Evolutionary conservation across 1,284 basidiomycete genomes (phyloP).

Genomic region (Trichosporon sp.): DNA sequence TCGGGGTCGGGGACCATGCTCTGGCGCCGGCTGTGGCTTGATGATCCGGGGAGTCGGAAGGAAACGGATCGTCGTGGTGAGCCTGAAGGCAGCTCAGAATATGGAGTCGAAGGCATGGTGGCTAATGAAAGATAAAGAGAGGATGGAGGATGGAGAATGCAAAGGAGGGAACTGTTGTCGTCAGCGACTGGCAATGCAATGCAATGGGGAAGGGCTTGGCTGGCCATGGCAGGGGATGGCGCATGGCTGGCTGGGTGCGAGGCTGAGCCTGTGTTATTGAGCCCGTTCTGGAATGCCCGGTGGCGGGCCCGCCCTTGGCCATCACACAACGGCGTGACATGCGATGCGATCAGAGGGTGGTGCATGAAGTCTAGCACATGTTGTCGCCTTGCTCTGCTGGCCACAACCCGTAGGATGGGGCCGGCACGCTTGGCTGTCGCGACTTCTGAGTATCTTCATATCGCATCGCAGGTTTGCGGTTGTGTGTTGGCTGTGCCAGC

Average conservation of each 20-base stretch:
- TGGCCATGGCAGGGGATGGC: neutral
- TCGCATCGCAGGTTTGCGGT: constrained; percentile 1
- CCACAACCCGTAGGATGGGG: constrained; percentile 10
- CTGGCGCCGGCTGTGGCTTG: constrained; percentile 17
- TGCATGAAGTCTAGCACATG: constrained; percentile 44
- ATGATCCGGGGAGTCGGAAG: constrained; percentile 15
- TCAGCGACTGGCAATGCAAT: neutral
- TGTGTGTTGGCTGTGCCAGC: neutral
- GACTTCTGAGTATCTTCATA: constrained; percentile 40
- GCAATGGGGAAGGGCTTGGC: neutral
- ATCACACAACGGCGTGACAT: neutral
- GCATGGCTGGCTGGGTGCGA: neutral
- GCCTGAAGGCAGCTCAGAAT: constrained; percentile 21
- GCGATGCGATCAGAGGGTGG: constrained; percentile 37
- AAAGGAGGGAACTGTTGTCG: neutral
- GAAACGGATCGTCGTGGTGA: constrained; percentile 35
- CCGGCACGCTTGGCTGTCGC: constrained; percentile 23
- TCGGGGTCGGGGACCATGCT: constrained; percentile 37
- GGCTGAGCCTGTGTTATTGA: neutral
- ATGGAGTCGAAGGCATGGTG: constrained; percentile 29
- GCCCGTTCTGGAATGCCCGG: neutral
- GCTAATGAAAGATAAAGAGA: neutral
- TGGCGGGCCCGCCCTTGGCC: neutral
- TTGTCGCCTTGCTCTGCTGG: constrained; percentile 13
- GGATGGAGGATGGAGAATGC: neutral